Percentiles rank a stretch among this genome's conserved stretches.
phyloP scores from a whole-genome alignment of 164 flowering plant genomes.

The Aristolochia californica region DNA sequence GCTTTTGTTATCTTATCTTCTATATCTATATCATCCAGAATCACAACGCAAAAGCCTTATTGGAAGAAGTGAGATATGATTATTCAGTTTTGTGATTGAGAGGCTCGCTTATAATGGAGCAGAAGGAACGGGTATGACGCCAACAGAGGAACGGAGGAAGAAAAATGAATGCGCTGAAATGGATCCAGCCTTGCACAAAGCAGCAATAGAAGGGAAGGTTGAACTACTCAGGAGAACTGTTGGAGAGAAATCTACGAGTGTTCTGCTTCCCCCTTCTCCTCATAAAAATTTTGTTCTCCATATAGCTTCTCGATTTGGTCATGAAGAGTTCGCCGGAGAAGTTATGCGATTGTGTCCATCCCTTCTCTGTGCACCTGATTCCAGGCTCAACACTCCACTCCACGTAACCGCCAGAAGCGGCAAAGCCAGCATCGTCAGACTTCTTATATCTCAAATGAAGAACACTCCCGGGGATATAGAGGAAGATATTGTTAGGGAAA shows the following conservation, averaged over 20 bases:
- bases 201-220: background rate
- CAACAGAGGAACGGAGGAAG: too few species aligned
- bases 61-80: too few species aligned
- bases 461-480: background rate
- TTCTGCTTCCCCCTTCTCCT: background rate
- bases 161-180: background rate
- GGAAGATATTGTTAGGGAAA: too few species aligned
- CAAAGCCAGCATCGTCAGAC: background rate
- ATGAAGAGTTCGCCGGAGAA: background rate
- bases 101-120: too few species aligned
- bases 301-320: background rate
- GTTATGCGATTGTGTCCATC: background rate
- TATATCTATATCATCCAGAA: too few species aligned
- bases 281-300: conserved; percentile 6
- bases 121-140: too few species aligned
- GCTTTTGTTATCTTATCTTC: too few species aligned
- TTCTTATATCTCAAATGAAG: background rate
- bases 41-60: too few species aligned
- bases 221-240: background rate
- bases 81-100: too few species aligned
- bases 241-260: background rate
- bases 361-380: background rate
- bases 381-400: conserved; percentile 6
- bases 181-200: background rate
- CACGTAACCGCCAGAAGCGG: conserved; percentile 8